Conservation (phyloP, 2,329 filamentous ascomycete species). For the Botrytis aclada region DNA sequence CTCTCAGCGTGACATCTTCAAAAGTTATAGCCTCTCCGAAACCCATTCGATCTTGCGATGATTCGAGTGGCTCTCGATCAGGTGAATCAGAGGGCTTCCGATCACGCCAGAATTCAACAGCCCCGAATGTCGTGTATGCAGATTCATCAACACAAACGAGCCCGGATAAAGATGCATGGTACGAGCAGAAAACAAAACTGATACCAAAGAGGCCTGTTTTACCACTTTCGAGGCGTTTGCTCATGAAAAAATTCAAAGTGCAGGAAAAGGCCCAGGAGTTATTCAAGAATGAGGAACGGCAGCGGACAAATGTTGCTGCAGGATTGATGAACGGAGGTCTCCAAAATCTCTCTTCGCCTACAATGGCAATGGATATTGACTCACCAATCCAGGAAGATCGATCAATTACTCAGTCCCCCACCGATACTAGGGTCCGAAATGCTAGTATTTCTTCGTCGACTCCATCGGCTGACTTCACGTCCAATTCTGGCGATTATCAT, state of each 20-base stretch:
- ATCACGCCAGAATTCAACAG: slow-evolving; percentile 30
- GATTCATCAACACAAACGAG: slow-evolving; percentile 37
- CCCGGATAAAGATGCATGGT: slow-evolving; percentile 36
- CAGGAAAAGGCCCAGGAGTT: slow-evolving; percentile 23
- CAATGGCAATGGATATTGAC: slow-evolving; percentile 31
- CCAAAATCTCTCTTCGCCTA: slow-evolving; percentile 24
- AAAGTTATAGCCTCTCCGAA: slow-evolving; percentile 27
- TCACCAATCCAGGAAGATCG: slow-evolving; percentile 22
- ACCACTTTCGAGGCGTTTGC: slow-evolving; percentile 33
- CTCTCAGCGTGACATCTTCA: slow-evolving; percentile 34
- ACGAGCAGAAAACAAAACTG: slow-evolving; percentile 24
- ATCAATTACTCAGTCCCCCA: slow-evolving; percentile 27
- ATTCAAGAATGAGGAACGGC: slow-evolving; percentile 20
- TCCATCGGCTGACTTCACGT: slow-evolving; percentile 28
- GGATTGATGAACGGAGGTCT: slow-evolving; percentile 19
- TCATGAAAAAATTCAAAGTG: slow-evolving; percentile 34
- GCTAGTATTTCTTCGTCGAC: slow-evolving; percentile 32
- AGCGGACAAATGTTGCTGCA: slow-evolving; percentile 16
- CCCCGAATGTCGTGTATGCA: slow-evolving; percentile 31
- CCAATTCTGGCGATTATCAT: slow-evolving; percentile 30
- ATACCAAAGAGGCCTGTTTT: slow-evolving; percentile 32
- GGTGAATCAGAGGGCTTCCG: slow-evolving; percentile 21
- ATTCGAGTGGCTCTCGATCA: slow-evolving; percentile 20
- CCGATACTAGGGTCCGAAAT: slow-evolving; percentile 28
- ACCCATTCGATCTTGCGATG: slow-evolving; percentile 21